phyloP scores from a whole-genome alignment of 768 basidiomycete species.

The Mrakia hoshinonis region DNA sequence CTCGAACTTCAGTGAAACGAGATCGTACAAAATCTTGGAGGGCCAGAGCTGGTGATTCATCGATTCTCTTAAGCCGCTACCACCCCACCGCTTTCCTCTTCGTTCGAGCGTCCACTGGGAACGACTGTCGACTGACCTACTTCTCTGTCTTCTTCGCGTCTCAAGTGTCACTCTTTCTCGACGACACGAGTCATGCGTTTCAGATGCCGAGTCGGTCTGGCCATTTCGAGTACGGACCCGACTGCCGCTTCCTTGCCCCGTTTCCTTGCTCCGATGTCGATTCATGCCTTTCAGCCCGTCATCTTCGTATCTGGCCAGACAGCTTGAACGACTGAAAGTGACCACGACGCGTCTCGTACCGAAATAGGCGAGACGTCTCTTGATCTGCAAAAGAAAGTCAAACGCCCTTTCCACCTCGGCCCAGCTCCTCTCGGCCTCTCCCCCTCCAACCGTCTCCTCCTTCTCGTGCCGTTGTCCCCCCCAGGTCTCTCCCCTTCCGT shows the following conservation, averaged over 20 bases:
- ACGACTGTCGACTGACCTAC: background rate
- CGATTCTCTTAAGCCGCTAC: conserved; percentile 1
- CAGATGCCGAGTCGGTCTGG: too few species aligned
- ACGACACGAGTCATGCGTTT: too few species aligned
- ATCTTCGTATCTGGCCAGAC: background rate
- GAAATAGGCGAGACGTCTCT: background rate
- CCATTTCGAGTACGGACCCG: too few species aligned
- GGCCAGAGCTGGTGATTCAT: background rate
- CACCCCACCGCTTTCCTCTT: background rate
- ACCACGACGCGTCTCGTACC: background rate
- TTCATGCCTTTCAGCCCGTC: background rate
- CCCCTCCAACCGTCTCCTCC: background rate
- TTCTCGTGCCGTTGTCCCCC: background rate
- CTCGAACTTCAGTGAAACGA: conserved; percentile 1
- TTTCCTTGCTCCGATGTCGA: background rate
- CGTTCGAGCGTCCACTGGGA: background rate
- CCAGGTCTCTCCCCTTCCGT: background rate
- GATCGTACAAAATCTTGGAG: background rate
- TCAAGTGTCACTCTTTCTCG: background rate
- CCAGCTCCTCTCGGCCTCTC: background rate
- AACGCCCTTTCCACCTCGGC: background rate
- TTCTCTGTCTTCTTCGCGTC: background rate
- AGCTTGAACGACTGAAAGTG: background rate
- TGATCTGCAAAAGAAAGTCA: background rate
- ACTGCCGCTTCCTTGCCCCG: background rate